Evolutionary conservation across 345 rosid species (phyloP).

Genomic region (Salix arbutifolia): DNA sequence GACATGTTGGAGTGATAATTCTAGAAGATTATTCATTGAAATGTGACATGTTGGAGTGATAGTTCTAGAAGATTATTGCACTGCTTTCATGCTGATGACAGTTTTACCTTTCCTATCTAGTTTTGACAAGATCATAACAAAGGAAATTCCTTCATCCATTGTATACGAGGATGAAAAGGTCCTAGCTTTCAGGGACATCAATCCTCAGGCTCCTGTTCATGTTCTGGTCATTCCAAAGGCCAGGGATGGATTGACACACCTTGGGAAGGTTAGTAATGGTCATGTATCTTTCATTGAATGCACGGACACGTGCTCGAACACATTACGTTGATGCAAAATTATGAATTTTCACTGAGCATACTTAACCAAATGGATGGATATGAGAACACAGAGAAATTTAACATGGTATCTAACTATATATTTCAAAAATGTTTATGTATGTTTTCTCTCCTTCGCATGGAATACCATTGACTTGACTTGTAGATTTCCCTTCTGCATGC

Average conservation of each 20-base stretch:
- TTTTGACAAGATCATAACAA: constrained; percentile 87
- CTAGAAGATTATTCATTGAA: too few relatives aligned
- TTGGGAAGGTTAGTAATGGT: constrained; percentile 21
- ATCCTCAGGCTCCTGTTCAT: constrained; percentile 35
- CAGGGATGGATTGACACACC: constrained; percentile 32
- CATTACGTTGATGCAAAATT: neutral
- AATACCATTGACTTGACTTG: neutral
- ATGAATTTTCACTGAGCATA: neutral
- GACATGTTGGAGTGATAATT: too few relatives aligned
- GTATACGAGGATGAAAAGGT: constrained; percentile 80
- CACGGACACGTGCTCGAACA: neutral
- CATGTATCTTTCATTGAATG: neutral
- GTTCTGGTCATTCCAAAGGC: constrained; percentile 31
- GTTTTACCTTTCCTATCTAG: constrained; percentile 25
- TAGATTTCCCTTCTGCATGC: neutral
- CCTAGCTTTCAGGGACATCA: constrained; percentile 28
- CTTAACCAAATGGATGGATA: too few relatives aligned
- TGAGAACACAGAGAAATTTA: too few relatives aligned
- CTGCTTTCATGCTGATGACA: constrained; percentile 1
- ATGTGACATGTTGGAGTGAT: neutral
- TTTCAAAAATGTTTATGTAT: neutral
- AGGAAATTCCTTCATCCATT: constrained; percentile 75
- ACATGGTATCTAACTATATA: too few relatives aligned
- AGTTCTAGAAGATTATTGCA: neutral
- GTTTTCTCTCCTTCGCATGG: neutral